phyloP scores from a whole-genome alignment of 1,139 yeast genomes.

The Kurtzmaniella quercitrusa region DNA sequence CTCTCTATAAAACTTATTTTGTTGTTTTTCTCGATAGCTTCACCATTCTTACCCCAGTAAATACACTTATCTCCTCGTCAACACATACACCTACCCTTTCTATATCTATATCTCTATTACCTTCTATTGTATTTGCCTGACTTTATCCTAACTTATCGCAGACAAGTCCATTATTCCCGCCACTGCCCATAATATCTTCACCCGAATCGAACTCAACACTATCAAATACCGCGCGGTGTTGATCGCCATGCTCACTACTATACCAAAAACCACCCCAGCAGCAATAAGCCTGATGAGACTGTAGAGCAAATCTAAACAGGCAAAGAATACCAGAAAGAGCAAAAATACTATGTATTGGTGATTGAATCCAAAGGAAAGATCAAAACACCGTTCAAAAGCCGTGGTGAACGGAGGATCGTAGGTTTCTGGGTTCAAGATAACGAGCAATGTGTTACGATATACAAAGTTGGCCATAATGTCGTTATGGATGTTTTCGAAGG shows the following conservation, averaged over 20 bases:
- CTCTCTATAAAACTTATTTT: too few species aligned
- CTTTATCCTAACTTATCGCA: neutral
- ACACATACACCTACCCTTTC: too few species aligned
- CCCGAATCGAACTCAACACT: slow-evolving; percentile 5
- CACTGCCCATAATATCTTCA: slow-evolving; percentile 3
- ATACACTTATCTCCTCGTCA: too few species aligned
- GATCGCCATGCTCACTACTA: slow-evolving; percentile 8
- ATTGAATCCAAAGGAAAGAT: slow-evolving; percentile 9
- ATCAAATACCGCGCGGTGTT: slow-evolving; percentile 8
- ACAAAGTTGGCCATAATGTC: slow-evolving; percentile 15
- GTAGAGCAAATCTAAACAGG: slow-evolving; percentile 18
- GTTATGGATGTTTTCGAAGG: slow-evolving; percentile 10
- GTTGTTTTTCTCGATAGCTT: too few species aligned
- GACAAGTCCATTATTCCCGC: neutral
- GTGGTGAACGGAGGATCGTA: slow-evolving; percentile 26
- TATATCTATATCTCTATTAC: too few species aligned
- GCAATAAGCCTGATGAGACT: slow-evolving; percentile 15
- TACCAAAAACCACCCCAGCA: slow-evolving; percentile 15
- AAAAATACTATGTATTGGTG: slow-evolving; percentile 7
- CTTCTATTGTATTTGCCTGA: too few species aligned
- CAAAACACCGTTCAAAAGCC: slow-evolving; percentile 14
- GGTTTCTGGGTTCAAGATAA: slow-evolving; percentile 22
- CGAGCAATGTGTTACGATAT: slow-evolving; percentile 15
- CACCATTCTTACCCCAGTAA: too few species aligned
- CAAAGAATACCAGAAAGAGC: slow-evolving; percentile 12